These are phyloP conservation scores for Radiomyces spectabilis DNA, from an alignment of 192 early-diverging fungal species.

Conservation along the genomic window DNA sequence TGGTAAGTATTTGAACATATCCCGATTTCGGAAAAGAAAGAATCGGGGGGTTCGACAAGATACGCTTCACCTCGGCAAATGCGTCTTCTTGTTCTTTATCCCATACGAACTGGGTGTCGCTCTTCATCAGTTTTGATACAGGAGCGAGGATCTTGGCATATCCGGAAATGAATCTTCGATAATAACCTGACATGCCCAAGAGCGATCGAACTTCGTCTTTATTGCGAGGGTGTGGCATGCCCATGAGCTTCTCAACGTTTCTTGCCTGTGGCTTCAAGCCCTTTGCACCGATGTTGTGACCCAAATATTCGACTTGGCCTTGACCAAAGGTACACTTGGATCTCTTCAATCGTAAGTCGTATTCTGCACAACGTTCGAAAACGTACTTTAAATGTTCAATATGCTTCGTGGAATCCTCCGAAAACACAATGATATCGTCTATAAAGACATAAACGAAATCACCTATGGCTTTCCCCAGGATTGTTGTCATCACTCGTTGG, in stretches of 20 bases:
- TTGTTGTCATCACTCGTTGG: slow-evolving; percentile 10
- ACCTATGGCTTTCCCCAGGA: slow-evolving; percentile 12
- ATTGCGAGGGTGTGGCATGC: slow-evolving; percentile 8
- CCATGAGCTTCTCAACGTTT: slow-evolving; percentile 15
- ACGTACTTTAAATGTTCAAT: slow-evolving; percentile 8
- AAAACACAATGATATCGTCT: slow-evolving; percentile 11
- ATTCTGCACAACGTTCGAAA: slow-evolving; percentile 4
- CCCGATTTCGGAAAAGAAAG: neutral
- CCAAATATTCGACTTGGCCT: slow-evolving; percentile 22
- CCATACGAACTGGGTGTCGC: slow-evolving; percentile 20
- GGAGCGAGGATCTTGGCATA: slow-evolving; percentile 25
- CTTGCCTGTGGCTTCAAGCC: slow-evolving; percentile 9
- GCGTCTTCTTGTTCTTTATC: neutral
- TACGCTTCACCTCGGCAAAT: neutral
- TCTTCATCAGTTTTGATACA: slow-evolving; percentile 18
- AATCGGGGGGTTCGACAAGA: neutral
- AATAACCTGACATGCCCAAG: slow-evolving; percentile 27
- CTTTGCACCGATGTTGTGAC: slow-evolving; percentile 12
- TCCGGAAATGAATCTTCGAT: slow-evolving; percentile 24
- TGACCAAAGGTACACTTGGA: slow-evolving; percentile 23
- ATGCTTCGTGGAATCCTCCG: neutral
- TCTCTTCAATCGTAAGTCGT: slow-evolving; percentile 2
- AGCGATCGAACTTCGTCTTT: slow-evolving; percentile 21
- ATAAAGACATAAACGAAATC: slow-evolving; percentile 11
- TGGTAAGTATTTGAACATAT: neutral